A percentile compares a stretch with the other conserved stretches of the same genome.
Conservation (phyloP, 371 early-diverging fungal genomes). For the Smittium culicis region DNA sequence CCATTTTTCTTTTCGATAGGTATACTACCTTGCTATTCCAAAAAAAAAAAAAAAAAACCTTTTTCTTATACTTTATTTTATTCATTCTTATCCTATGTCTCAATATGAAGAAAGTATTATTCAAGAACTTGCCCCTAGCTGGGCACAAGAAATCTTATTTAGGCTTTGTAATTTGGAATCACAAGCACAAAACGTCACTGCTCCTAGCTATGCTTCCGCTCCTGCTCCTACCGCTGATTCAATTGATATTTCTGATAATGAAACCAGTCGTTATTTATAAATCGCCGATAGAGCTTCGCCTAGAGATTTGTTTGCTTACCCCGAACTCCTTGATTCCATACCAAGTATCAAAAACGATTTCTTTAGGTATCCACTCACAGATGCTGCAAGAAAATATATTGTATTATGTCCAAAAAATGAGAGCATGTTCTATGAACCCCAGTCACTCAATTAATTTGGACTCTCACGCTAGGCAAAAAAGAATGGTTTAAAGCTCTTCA, state of each 20-base stretch:
- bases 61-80: no score
- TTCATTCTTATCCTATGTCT: no score
- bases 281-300: neutral
- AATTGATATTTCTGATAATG: neutral
- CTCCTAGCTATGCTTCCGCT: no score
- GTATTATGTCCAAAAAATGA: neutral
- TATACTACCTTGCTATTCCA: no score
- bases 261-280: neutral
- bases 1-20: no score
- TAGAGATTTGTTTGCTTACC: constrained; percentile 5
- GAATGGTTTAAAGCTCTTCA: neutral
- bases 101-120: no score
- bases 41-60: no score
- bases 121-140: no score
- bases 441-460: neutral
- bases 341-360: neutral
- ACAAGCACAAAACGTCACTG: no score
- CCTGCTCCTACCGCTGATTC: no score
- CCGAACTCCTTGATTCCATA: neutral
- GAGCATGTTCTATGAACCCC: constrained; percentile 1
- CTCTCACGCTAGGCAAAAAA: neutral
- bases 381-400: neutral
- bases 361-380: neutral
- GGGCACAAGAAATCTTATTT: no score
- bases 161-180: no score